Percentiles rank a stretch among this genome's conserved stretches.
These are phyloP conservation scores for Calonectria ilicicola DNA, from an alignment of 2,329 filamentous ascomycete species.

Conservation along the genomic window DNA sequence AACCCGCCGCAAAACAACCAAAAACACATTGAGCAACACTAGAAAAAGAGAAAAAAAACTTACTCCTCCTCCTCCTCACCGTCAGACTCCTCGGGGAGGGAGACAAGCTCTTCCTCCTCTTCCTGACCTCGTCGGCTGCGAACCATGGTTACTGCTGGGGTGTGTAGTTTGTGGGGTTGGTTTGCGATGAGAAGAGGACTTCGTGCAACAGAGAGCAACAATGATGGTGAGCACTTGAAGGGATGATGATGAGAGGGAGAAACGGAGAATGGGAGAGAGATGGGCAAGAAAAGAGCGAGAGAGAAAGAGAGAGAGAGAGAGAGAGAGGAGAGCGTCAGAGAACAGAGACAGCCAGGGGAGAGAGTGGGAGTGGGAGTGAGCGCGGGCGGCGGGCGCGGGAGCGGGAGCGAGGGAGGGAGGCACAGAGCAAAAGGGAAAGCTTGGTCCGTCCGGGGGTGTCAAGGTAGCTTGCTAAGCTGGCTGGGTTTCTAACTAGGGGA, in stretches of 20 bases:
- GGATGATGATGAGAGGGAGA: conserved; percentile 13
- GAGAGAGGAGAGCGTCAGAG: conserved; percentile 15
- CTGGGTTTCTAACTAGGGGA: neutral
- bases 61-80: conserved; percentile 68
- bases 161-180: neutral
- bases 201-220: conserved; percentile 1
- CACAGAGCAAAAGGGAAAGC: conserved; percentile 5
- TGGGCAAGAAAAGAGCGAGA: conserved; percentile 3
- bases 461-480: neutral
- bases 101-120: conserved; percentile 66
- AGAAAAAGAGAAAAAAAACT: conserved; percentile 43
- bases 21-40: conserved; percentile 9
- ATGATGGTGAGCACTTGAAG: conserved; percentile 6
- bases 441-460: conserved; percentile 7
- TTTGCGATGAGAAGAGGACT: neutral
- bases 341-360: conserved; percentile 9
- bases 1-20: conserved; percentile 16
- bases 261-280: neutral
- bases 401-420: neutral
- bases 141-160: conserved; percentile 15
- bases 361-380: conserved; percentile 6
- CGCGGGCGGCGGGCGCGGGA: conserved; percentile 11
- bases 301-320: conserved; percentile 4
- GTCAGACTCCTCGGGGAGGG: conserved; percentile 64
- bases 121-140: conserved; percentile 30